phyloP scores from a whole-genome alignment of 164 flowering plant genomes.

The Protea cynaroides region DNA sequence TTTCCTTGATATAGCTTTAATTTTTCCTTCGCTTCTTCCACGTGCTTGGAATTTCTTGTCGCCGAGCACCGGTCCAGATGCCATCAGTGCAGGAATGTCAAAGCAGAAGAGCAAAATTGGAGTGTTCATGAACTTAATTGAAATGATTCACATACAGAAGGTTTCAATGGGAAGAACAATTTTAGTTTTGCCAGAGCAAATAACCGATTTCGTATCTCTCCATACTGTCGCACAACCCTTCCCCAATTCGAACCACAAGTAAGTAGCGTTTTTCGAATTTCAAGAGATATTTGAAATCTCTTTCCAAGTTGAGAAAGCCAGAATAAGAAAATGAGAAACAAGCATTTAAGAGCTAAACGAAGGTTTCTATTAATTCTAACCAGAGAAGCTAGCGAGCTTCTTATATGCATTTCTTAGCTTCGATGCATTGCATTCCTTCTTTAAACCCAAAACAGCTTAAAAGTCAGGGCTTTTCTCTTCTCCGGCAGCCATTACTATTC shows the following conservation, averaged over 20 bases:
- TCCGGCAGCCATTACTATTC: constrained; percentile 37
- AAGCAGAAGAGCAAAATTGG: not conserved
- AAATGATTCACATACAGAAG: too few relatives aligned
- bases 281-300: not conserved
- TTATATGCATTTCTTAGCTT: constrained; percentile 77
- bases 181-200: not conserved
- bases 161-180: not conserved
- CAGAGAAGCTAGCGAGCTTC: constrained; percentile 87
- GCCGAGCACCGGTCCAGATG: constrained; percentile 91
- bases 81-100: constrained; percentile 53
- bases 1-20: too few relatives aligned
- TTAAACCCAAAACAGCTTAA: constrained; percentile 69
- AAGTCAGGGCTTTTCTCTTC: constrained; percentile 46
- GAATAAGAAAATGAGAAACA: not conserved
- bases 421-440: constrained; percentile 60
- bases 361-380: constrained; percentile 30
- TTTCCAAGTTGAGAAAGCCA: not conserved
- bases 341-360: not conserved
- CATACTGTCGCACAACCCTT: too few relatives aligned
- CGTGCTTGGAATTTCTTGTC: constrained; percentile 54
- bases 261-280: too few relatives aligned
- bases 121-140: too few relatives aligned
- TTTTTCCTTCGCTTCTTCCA: constrained; percentile 83
- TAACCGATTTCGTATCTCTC: too few relatives aligned
- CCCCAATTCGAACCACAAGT: too few relatives aligned